Conservation (phyloP, 345 rosid genomes). For the Eucalyptus fibrosa region DNA sequence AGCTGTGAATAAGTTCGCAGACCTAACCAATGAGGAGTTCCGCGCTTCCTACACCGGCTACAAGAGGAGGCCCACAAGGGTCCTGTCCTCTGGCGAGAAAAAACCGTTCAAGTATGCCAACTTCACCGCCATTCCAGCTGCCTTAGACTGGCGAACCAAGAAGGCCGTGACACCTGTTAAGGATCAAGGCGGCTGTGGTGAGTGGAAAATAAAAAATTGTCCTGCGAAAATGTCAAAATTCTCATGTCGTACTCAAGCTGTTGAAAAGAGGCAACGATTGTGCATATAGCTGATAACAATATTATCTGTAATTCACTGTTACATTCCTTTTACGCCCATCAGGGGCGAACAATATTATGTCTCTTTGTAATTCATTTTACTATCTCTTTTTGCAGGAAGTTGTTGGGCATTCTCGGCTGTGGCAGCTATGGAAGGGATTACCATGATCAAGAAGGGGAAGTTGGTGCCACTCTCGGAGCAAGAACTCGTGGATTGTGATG, state of each 20-base stretch:
- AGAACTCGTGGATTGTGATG: not conserved
- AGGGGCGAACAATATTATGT: no score
- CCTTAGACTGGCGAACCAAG: conserved; percentile 21
- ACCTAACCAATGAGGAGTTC: conserved; percentile 21
- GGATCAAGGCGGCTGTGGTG: conserved; percentile 28
- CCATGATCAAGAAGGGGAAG: not conserved
- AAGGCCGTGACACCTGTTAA: conserved; percentile 30
- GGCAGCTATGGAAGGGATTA: no score
- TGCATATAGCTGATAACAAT: not conserved
- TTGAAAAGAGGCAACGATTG: not conserved
- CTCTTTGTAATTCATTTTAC: no score
- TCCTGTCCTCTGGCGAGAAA: not conserved
- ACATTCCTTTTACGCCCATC: not conserved
- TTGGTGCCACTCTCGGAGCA: conserved; percentile 40
- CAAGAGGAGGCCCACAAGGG: not conserved
- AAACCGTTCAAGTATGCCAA: not conserved
- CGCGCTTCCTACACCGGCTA: conserved; percentile 6
- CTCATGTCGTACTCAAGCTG: not conserved
- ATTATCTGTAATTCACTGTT: not conserved
- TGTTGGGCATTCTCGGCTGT: no score
- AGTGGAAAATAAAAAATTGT: not conserved
- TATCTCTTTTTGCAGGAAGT: no score
- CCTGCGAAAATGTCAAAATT: not conserved
- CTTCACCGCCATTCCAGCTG: not conserved
- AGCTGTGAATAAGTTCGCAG: conserved; percentile 11